These are phyloP conservation scores for Populus hybrid DNA, from an alignment of 441 rosid genomes.

Conservation along the genomic window DNA sequence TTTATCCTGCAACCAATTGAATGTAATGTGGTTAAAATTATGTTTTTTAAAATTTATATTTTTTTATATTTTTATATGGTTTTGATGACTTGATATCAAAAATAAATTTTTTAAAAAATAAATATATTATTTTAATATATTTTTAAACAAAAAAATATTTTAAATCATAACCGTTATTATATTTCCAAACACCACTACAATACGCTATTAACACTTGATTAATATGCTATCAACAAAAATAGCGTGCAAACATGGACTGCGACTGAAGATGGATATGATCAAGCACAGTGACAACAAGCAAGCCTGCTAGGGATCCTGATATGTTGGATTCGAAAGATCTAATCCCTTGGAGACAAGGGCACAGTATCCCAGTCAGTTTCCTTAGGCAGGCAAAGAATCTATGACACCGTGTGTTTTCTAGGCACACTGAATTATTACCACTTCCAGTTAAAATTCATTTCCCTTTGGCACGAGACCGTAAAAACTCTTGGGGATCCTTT, in stretches of 20 bases:
- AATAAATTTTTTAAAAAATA: no score
- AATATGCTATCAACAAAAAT: no score
- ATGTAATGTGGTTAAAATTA: no score
- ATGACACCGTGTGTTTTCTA: constrained; percentile 21
- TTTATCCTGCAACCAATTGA: no score
- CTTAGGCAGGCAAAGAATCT: constrained; percentile 28
- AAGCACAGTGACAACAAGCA: not conserved
- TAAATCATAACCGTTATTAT: no score
- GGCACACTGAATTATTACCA: not conserved
- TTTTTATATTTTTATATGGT: no score
- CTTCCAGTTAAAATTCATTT: not conserved
- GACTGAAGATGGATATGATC: not conserved
- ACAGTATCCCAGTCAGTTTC: constrained; percentile 21
- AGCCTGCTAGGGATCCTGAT: not conserved
- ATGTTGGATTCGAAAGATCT: constrained; percentile 18
- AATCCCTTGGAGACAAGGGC: constrained; percentile 14
- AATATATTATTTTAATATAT: no score
- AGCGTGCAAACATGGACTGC: not conserved
- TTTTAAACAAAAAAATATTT: no score
- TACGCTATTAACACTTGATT: no score
- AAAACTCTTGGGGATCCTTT: not conserved
- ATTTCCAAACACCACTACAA: no score
- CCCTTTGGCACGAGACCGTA: not conserved
- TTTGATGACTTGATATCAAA: no score
- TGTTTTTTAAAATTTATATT: no score